Base-by-base conservation (phyloP, 768 basidiomycete genomes). In the Boletus reticulatus region DNA sequence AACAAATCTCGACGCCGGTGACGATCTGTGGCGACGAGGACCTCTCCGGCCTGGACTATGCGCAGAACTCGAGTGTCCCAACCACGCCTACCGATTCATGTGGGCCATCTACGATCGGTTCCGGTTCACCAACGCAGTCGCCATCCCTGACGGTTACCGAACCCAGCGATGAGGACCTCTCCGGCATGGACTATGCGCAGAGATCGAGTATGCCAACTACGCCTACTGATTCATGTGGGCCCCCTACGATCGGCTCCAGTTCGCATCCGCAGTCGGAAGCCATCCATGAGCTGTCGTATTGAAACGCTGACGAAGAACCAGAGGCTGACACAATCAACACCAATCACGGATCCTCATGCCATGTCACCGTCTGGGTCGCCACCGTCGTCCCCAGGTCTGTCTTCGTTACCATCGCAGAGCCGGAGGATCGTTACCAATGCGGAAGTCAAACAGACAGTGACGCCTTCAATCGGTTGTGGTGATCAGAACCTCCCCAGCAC, bases 371-470 rank as follows among this genome's bases (percentile, higher is more conserved):
- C 4, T 48, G 1, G 39, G 29, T 43, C 50, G 0, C 31, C 43
- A 2, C 36, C 39, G 2, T 3, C 29, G 3, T 48, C 44, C 11
- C 41, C 62, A 10, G 27, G 43, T 20, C 32, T 54, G 9, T 47
- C 50, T 17, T 58, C 51, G 0, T 55, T 45, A 38, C 59, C 43
- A 5, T 65, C 59, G 0, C 64, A 44, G 27, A 53, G 32, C 11
- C 46, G 44, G 59, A 46, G 34, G 1, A 31, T 51, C 4, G 42
- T 47, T 13, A 24, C 43, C 19, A n/a, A 19, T 14, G 19, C 24
- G 2, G 49, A 32, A 16, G 20, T 27, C 8, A 24, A 46, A 14
- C 41, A n/a, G 7, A 9, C 9, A 29, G 9, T 6, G 27, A 29
- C 27, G 27, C 27, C 8, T 17, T 14, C 22, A 22, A 31, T 10